Conservation (phyloP, 2,329 filamentous ascomycete genomes). For the Fusarium irregulare region DNA sequence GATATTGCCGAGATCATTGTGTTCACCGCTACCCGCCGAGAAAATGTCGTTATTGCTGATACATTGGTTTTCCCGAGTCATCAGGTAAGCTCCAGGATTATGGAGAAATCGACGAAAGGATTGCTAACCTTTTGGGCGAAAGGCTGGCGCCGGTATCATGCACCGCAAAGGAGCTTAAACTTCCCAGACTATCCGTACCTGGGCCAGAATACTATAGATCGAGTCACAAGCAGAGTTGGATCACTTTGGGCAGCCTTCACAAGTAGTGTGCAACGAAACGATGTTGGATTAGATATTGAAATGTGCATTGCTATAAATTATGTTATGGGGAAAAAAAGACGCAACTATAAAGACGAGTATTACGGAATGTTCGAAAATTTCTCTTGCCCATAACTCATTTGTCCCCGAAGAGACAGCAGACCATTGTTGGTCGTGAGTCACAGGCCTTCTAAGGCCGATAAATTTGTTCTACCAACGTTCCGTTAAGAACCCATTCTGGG, state of each 20-base stretch:
- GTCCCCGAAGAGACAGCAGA: conserved; percentile 43
- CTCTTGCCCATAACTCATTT: conserved; percentile 55
- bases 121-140: conserved; percentile 12
- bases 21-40: conserved; percentile 82
- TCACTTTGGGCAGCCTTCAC: not conserved
- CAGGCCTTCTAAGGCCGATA: conserved; percentile 55
- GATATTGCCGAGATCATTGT: conserved; percentile 93
- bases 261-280: not conserved
- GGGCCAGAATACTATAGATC: not conserved
- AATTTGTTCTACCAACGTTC: conserved; percentile 78
- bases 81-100: conserved; percentile 67
- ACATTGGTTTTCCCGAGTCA: conserved; percentile 89
- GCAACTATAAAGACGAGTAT: not conserved
- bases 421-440: conserved; percentile 43
- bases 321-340: not conserved
- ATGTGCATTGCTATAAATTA: not conserved
- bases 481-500: conserved; percentile 81
- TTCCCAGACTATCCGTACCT: not conserved
- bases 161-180: conserved; percentile 44
- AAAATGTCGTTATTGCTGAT: conserved; percentile 93
- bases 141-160: conserved; percentile 51
- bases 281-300: not conserved
- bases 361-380: conserved; percentile 55
- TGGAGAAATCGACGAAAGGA: too few relatives aligned
- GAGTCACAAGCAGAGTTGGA: not conserved